Evolutionary conservation across 2,329 filamentous ascomycete species (phyloP).

Genomic region (Phoma sp.): DNA sequence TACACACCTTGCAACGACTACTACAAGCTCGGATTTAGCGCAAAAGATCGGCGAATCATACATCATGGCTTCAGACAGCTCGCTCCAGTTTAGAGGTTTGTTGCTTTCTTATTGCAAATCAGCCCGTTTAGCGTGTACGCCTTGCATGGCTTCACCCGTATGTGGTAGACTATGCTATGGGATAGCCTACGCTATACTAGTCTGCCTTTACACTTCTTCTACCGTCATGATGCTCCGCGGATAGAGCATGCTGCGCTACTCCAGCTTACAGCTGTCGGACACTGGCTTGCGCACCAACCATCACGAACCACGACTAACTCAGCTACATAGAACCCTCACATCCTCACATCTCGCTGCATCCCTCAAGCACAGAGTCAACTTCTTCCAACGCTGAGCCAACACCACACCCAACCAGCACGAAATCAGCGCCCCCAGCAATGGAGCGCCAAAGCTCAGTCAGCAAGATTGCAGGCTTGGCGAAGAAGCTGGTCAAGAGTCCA

Average conservation of each 20-base stretch:
- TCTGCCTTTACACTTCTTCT: neutral
- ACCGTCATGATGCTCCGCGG: neutral
- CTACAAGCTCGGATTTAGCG: neutral
- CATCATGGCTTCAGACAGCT: slow-evolving; percentile 1
- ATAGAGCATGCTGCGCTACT: neutral
- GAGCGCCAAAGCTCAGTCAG: slow-evolving; percentile 10
- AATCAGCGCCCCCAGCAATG: neutral
- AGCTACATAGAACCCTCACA: slow-evolving; percentile 1
- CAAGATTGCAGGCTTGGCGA: slow-evolving; percentile 11
- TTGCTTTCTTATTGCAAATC: neutral
- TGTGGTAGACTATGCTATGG: neutral
- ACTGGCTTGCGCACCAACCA: neutral
- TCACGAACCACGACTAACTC: neutral
- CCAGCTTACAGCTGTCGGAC: neutral
- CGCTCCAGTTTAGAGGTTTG: slow-evolving; percentile 13
- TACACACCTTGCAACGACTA: neutral
- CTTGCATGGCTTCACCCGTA: neutral
- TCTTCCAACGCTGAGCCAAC: slow-evolving; percentile 5
- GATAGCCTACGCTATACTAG: slow-evolving; percentile 3
- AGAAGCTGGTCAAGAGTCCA: slow-evolving; percentile 12
- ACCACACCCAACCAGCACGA: neutral
- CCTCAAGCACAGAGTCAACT: no score
- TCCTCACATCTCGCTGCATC: slow-evolving; percentile 1
- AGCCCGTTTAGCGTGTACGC: neutral
- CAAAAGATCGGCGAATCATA: neutral